These are phyloP conservation scores for Quercus dentata DNA, from an alignment of 306 rosid species.

Conservation along the genomic window DNA sequence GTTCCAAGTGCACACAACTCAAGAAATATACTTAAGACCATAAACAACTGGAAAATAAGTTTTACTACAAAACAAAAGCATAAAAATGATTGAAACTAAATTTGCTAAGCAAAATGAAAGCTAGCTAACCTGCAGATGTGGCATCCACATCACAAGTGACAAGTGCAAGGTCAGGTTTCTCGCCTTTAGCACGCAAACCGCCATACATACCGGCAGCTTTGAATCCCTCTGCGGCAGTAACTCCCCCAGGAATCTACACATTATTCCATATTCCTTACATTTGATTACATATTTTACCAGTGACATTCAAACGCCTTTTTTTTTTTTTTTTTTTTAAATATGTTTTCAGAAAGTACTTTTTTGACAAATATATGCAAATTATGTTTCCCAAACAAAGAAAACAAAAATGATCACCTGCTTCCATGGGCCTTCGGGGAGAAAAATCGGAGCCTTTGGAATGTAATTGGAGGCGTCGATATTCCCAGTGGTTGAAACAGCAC, in stretches of 20 bases:
- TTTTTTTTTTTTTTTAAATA: background rate
- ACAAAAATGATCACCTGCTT: slow-evolving; percentile 49
- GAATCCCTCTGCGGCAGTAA: slow-evolving; percentile 87
- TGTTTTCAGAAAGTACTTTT: background rate
- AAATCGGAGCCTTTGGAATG: slow-evolving; percentile 81
- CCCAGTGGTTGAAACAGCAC: slow-evolving; percentile 31
- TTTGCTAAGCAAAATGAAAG: slow-evolving; percentile 4
- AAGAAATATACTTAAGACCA: background rate
- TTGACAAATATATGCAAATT: background rate
- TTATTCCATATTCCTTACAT: slow-evolving; percentile 3
- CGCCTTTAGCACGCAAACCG: slow-evolving; percentile 73
- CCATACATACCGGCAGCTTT: slow-evolving; percentile 86
- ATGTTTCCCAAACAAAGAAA: background rate
- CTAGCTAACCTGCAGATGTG: slow-evolving; percentile 64
- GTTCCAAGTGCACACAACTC: background rate
- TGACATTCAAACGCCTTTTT: too few species aligned
- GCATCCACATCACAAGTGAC: slow-evolving; percentile 95
- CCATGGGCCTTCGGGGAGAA: slow-evolving; percentile 92
- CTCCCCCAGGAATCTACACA: slow-evolving; percentile 82
- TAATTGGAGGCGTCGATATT: slow-evolving; percentile 32
- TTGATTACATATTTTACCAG: background rate
- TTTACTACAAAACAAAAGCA: background rate
- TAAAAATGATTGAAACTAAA: background rate
- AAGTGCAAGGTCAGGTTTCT: slow-evolving; percentile 90
- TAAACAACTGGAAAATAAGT: background rate